These are phyloP conservation scores for Leishmania martiniquensis DNA, from an alignment of 208 protist genomes.

Conservation along the genomic window DNA sequence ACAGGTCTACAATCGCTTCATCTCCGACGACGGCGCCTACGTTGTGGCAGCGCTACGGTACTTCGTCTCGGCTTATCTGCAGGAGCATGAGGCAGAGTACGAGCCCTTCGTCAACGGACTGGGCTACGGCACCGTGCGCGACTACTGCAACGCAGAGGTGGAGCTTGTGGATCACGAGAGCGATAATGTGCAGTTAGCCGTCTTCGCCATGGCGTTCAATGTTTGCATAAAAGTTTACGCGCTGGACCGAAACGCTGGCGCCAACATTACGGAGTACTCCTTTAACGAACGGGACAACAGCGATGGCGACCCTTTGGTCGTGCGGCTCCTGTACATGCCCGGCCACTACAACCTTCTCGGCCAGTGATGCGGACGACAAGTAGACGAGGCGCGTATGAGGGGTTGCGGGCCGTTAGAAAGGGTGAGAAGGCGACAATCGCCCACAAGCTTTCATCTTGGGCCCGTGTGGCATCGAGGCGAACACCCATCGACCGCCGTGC, in stretches of 20 bases:
- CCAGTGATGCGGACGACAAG: background rate
- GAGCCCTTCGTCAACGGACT: constrained; percentile 77
- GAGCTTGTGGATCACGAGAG: constrained; percentile 80
- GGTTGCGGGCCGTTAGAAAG: background rate
- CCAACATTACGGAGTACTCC: constrained; percentile 33
- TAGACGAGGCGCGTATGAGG: background rate
- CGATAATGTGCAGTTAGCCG: constrained; percentile 82
- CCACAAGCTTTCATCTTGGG: background rate
- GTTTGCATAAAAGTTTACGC: constrained; percentile 57
- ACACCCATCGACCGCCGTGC: background rate
- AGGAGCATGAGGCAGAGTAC: constrained; percentile 58
- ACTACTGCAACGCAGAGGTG: constrained; percentile 76
- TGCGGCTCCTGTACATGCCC: constrained; percentile 72
- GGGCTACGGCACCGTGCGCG: constrained; percentile 56
- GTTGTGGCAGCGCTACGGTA: constrained; percentile 76
- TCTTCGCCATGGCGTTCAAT: constrained; percentile 65
- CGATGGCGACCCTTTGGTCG: constrained; percentile 9
- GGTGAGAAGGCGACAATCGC: background rate
- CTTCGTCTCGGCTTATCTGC: constrained; percentile 73
- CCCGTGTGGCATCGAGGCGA: background rate
- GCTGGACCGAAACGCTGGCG: constrained; percentile 52
- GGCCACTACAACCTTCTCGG: constrained; percentile 85
- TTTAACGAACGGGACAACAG: constrained; percentile 23
- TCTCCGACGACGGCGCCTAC: constrained; percentile 48
- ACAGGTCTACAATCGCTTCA: constrained; percentile 32